Percentiles rank a stretch among this genome's conserved stretches.
Evolutionary conservation across 345 rosid genomes (phyloP).

Genomic region (Erysimum cheiranthoides): DNA sequence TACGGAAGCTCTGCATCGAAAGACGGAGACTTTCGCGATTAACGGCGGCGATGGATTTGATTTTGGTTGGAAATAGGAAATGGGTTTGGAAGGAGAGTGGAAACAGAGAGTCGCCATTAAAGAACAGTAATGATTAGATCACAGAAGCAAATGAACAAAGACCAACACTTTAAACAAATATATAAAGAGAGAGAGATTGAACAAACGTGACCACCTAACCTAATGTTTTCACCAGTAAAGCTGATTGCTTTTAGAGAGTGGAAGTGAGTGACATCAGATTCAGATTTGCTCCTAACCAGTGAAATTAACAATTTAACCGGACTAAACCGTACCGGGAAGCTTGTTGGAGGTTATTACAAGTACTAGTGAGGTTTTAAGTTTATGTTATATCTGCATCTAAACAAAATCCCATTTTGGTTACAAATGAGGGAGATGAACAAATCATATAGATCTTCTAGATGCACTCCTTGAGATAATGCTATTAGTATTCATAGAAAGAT

Average conservation of each 20-base stretch:
- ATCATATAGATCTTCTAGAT: slow-evolving; percentile 36
- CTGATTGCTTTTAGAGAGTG: slow-evolving; percentile 30
- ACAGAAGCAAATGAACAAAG: neutral
- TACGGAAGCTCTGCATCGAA: slow-evolving; percentile 60
- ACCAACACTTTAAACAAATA: neutral
- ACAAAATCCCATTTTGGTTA: slow-evolving; percentile 26
- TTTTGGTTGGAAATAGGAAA: slow-evolving; percentile 25
- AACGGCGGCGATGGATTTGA: slow-evolving; percentile 27
- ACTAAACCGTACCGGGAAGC: slow-evolving; percentile 2
- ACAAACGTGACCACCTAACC: slow-evolving; percentile 45
- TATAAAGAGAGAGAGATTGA: neutral
- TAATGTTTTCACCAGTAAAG: slow-evolving; percentile 23
- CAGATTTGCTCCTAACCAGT: slow-evolving; percentile 26
- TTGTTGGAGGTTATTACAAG: neutral
- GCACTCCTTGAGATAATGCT: slow-evolving; percentile 8
- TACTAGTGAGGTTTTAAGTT: neutral
- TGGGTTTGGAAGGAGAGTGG: slow-evolving; percentile 51
- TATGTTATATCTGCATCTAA: neutral
- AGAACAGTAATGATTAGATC: neutral
- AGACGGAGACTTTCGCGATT: slow-evolving; percentile 36
- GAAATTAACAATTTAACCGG: slow-evolving; percentile 22
- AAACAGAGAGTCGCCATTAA: slow-evolving; percentile 53
- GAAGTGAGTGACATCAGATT: slow-evolving; percentile 41
- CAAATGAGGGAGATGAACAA: slow-evolving; percentile 14
- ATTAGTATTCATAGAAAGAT: slow-evolving; percentile 37